These are phyloP conservation scores for Aspergillus intermedius DNA, from an alignment of 2,329 filamentous ascomycete genomes.

Conservation along the genomic window DNA sequence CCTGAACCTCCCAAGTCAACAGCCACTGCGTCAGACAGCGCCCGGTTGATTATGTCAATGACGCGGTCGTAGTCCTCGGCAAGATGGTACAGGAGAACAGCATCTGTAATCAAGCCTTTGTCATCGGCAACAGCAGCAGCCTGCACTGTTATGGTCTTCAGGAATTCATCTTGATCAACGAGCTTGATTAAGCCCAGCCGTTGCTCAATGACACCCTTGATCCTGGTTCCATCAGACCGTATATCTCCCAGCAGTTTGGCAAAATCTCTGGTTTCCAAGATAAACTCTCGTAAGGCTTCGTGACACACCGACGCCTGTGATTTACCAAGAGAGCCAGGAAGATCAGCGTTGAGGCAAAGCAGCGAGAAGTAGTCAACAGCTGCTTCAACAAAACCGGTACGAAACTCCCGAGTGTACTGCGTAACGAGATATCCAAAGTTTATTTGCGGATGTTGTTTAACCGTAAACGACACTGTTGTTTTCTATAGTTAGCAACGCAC, in stretches of 20 bases:
- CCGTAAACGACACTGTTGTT: slow-evolving; percentile 47
- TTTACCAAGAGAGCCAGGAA: slow-evolving; percentile 65
- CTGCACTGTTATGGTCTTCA: slow-evolving; percentile 86
- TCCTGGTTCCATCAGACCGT: slow-evolving; percentile 72
- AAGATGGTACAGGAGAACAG: slow-evolving; percentile 88
- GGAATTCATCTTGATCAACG: slow-evolving; percentile 71
- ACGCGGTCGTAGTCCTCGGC: slow-evolving; percentile 94
- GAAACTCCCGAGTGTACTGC: slow-evolving; percentile 93
- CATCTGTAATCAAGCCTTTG: slow-evolving; percentile 86
- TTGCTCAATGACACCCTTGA: slow-evolving; percentile 80
- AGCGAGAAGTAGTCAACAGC: slow-evolving; percentile 90
- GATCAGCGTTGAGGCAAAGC: slow-evolving; percentile 84
- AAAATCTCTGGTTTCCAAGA: slow-evolving; percentile 95
- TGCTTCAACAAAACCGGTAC: slow-evolving; percentile 77
- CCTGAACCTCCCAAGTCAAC: slow-evolving; percentile 78
- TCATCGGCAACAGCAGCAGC: slow-evolving; percentile 91
- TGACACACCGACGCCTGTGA: slow-evolving; percentile 79
- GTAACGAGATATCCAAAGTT: slow-evolving; percentile 92
- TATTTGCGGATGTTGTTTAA: slow-evolving; percentile 62
- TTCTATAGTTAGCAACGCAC: slow-evolving; percentile 11
- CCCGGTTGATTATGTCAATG: slow-evolving; percentile 80
- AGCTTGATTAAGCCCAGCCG: slow-evolving; percentile 76
- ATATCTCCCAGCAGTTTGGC: slow-evolving; percentile 91
- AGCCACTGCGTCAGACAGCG: slow-evolving; percentile 81
- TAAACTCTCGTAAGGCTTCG: slow-evolving; percentile 85